A percentile compares a stretch with the other conserved stretches of the same genome.
Conservation (phyloP, 176 grass and related monocot species). For the Themeda triandra region DNA sequence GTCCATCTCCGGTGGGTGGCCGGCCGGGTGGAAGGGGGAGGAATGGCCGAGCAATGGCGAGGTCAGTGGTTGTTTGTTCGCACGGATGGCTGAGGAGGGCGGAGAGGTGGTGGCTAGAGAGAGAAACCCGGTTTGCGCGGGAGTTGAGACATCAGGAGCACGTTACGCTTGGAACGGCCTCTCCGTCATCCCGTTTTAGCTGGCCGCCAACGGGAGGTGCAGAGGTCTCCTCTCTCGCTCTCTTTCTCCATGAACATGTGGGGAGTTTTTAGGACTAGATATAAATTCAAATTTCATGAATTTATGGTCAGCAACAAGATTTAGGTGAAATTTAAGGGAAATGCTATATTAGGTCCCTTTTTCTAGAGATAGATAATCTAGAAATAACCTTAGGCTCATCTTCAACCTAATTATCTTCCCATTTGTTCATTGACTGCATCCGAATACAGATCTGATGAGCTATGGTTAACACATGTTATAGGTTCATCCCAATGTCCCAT, state of each 20-base stretch:
- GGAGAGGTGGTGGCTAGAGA: not conserved
- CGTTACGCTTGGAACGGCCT: conserved; percentile 33
- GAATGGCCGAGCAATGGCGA: conserved; percentile 28
- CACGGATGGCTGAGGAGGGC: conserved; percentile 4
- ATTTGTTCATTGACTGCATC: no score
- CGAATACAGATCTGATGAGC: no score
- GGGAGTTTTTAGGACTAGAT: not conserved
- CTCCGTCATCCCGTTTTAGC: conserved; percentile 5
- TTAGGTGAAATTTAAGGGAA: not conserved
- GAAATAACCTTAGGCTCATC: no score
- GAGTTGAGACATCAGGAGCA: conserved; percentile 17
- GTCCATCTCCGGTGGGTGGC: conserved; percentile 43
- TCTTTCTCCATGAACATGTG: not conserved
- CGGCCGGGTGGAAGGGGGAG: conserved; percentile 16
- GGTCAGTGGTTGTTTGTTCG: conserved; percentile 21
- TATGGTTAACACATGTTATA: no score
- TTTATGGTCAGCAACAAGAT: not conserved
- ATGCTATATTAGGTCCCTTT: no score
- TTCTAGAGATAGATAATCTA: no score
- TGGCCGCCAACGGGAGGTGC: conserved; percentile 16
- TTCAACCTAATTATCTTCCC: no score
- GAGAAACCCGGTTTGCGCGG: conserved; percentile 3
- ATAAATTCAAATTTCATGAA: not conserved
- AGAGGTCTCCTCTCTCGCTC: not conserved
- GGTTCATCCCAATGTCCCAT: no score